These are phyloP conservation scores for Pleurotus pulmonarius DNA, from an alignment of 768 basidiomycete genomes.

Conservation along the genomic window DNA sequence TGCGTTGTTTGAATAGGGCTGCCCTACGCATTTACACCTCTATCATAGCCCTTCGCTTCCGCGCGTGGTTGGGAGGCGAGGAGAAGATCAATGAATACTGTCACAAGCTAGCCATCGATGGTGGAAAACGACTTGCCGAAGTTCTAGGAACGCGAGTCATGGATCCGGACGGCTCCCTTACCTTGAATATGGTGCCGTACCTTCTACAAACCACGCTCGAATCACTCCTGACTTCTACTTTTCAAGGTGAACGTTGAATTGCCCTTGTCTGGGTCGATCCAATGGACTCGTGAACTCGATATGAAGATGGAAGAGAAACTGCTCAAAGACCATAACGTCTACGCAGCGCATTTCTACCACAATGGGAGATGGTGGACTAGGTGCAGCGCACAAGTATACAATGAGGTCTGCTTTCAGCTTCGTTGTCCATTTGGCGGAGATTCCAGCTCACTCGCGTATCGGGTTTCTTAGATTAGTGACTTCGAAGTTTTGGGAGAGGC, in stretches of 20 bases:
- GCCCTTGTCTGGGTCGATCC: constrained; percentile 29
- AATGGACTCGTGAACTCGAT: constrained; percentile 18
- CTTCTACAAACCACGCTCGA: not conserved
- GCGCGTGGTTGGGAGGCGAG: constrained; percentile 80
- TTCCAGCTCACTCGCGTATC: not conserved
- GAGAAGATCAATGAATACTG: constrained; percentile 72
- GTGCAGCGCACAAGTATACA: constrained; percentile 44
- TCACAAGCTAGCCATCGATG: constrained; percentile 63
- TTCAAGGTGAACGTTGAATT: constrained; percentile 41
- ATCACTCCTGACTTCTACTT: too few species aligned
- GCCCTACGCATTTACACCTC: not conserved
- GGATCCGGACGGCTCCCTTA: constrained; percentile 54
- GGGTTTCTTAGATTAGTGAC: constrained; percentile 6
- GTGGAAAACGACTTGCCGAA: constrained; percentile 61
- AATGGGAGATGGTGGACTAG: constrained; percentile 43
- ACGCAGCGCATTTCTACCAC: constrained; percentile 30
- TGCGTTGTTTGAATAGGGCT: constrained; percentile 17
- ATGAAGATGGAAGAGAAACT: constrained; percentile 25
- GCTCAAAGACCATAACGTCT: constrained; percentile 31
- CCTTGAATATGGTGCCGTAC: constrained; percentile 68
- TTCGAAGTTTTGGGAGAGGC: constrained; percentile 12
- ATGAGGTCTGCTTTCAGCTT: constrained; percentile 28
- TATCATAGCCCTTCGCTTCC: constrained; percentile 65
- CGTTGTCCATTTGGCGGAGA: not conserved
- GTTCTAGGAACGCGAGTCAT: constrained; percentile 62